phyloP scores from a whole-genome alignment of 2,329 filamentous ascomycete species.

The Dryadomyces quercivorus region DNA sequence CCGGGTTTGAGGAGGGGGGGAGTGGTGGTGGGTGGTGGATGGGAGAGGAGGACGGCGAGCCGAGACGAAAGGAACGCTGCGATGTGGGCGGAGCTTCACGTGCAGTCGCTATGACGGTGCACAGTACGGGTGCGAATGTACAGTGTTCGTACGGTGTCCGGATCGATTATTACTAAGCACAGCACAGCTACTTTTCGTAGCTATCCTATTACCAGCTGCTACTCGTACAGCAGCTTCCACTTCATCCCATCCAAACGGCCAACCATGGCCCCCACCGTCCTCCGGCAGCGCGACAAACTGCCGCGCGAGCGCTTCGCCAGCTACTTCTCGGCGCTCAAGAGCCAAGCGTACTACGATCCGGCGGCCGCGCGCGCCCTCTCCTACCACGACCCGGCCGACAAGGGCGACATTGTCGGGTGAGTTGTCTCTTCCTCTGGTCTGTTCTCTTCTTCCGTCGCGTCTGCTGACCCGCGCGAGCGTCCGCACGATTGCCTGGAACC shows the following conservation, averaged over 20 bases:
- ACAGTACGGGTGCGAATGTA: too few species aligned
- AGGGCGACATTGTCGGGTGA: conserved; percentile 6
- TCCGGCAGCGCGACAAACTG: conserved; percentile 40
- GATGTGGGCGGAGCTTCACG: background rate
- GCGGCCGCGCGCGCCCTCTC: conserved; percentile 20
- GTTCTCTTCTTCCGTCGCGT: background rate
- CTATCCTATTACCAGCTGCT: too few species aligned
- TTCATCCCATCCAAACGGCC: background rate
- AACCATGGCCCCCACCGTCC: conserved; percentile 17
- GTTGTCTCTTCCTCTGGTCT: too few species aligned
- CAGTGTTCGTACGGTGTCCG: too few species aligned
- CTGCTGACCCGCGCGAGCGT: conserved; percentile 36
- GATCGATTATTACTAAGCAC: too few species aligned
- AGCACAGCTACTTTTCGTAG: too few species aligned
- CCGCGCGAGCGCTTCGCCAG: conserved; percentile 57
- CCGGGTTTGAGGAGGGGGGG: conserved; percentile 10
- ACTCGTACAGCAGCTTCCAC: background rate
- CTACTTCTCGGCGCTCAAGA: conserved; percentile 56
- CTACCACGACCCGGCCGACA: conserved; percentile 9
- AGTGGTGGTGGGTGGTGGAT: background rate
- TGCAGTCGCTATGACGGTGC: too few species aligned
- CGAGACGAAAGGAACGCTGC: background rate
- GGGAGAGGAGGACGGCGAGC: too few species aligned
- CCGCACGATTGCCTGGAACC: conserved; percentile 80
- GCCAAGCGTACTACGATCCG: conserved; percentile 58